These are phyloP conservation scores for Aspergillus sp. DNA, from an alignment of 2,329 filamentous ascomycete species.

Conservation along the genomic window DNA sequence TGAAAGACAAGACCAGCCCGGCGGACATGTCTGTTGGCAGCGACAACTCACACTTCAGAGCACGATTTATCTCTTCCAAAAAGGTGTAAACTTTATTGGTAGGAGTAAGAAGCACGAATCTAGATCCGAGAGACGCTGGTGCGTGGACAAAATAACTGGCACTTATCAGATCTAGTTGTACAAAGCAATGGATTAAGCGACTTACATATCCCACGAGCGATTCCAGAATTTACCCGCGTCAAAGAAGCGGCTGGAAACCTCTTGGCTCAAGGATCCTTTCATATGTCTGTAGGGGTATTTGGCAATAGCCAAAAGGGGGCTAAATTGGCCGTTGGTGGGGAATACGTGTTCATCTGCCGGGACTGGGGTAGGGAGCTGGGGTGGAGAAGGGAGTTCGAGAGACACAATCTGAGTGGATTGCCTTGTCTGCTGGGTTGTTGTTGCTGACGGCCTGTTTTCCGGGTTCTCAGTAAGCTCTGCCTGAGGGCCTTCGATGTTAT, in stretches of 20 bases:
- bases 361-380: neutral
- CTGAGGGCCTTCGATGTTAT: neutral
- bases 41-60: slow-evolving; percentile 53
- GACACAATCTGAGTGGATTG: neutral
- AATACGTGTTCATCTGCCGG: neutral
- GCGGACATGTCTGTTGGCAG: slow-evolving; percentile 60
- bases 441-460: neutral
- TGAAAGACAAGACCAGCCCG: slow-evolving; percentile 65
- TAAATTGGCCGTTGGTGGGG: slow-evolving; percentile 36
- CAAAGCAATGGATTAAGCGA: slow-evolving; percentile 18
- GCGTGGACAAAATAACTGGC: slow-evolving; percentile 68
- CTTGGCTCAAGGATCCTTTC: slow-evolving; percentile 31
- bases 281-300: slow-evolving; percentile 49
- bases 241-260: slow-evolving; percentile 44
- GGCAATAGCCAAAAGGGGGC: slow-evolving; percentile 41
- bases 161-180: neutral
- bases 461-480: neutral
- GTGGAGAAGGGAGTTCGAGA: neutral
- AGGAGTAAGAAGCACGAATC: slow-evolving; percentile 68
- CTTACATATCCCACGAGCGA: slow-evolving; percentile 76
- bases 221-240: slow-evolving; percentile 50
- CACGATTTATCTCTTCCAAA: slow-evolving; percentile 63
- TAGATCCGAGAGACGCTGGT: slow-evolving; percentile 48
- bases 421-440: neutral
- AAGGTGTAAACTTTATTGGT: slow-evolving; percentile 66